Evolutionary conservation across 2,329 filamentous ascomycete species (phyloP).

Genomic region (Venturia asperata): DNA sequence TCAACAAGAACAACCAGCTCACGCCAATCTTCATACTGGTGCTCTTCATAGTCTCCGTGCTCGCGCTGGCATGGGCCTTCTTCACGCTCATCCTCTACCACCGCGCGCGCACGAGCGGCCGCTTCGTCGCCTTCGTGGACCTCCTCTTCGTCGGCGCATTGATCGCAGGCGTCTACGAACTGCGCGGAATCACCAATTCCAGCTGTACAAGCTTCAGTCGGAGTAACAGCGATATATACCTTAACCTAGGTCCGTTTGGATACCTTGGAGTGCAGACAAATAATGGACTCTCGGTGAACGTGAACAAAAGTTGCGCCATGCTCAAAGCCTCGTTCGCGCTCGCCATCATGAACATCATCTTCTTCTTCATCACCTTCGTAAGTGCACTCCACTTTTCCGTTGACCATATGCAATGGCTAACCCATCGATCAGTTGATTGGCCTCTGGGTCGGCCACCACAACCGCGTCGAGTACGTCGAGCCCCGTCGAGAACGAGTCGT

Average conservation of each 20-base stretch:
- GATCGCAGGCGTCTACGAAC: conserved; percentile 53
- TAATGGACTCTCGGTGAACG: conserved; percentile 43
- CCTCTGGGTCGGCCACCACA: conserved; percentile 45
- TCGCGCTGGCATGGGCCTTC: conserved; percentile 54
- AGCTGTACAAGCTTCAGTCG: conserved; percentile 53
- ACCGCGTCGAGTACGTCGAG: conserved; percentile 40
- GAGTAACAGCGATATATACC: conserved; percentile 42
- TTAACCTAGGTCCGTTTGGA: conserved; percentile 57
- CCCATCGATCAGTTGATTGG: conserved; percentile 48
- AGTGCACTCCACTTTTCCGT: conserved; percentile 24
- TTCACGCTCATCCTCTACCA: conserved; percentile 54
- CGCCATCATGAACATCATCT: conserved; percentile 77
- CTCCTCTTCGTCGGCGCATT: conserved; percentile 57
- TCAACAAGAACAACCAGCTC: conserved; percentile 48
- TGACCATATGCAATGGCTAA: not conserved
- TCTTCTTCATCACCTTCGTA: conserved; percentile 72
- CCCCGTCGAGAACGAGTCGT: conserved; percentile 25
- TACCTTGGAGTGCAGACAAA: conserved; percentile 43
- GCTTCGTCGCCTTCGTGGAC: conserved; percentile 56
- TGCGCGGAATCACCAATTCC: conserved; percentile 50
- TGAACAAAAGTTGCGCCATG: conserved; percentile 80
- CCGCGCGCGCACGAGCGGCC: conserved; percentile 51
- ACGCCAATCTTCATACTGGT: conserved; percentile 55
- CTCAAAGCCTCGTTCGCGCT: conserved; percentile 86
- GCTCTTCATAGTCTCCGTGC: conserved; percentile 57